phyloP scores from a whole-genome alignment of 352 stramenopile species.

The Phytophthora constricta region DNA sequence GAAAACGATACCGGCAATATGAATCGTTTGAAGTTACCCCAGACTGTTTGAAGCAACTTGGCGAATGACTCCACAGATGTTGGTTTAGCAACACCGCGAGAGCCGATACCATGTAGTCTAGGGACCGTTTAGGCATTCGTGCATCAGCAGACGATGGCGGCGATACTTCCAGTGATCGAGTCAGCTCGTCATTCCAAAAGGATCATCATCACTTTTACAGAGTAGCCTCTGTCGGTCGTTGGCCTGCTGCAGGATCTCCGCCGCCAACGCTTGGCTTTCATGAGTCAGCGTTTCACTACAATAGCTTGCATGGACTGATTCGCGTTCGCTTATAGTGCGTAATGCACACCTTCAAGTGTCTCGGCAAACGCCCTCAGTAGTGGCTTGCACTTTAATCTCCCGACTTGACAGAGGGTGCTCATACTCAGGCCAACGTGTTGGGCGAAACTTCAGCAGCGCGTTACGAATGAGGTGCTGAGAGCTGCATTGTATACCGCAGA shows the following conservation, averaged over 20 bases:
- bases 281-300: not conserved
- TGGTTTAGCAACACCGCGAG: not conserved
- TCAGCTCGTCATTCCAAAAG: conserved; percentile 5
- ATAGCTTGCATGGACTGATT: not conserved
- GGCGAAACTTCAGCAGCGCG: not conserved
- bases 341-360: not conserved
- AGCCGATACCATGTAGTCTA: conserved; percentile 3
- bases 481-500: not conserved
- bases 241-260: not conserved
- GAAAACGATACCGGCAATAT: not conserved
- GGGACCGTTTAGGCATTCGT: not conserved
- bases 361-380: not conserved
- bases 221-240: not conserved
- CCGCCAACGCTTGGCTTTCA: not conserved
- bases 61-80: not conserved
- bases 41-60: conserved; percentile 1
- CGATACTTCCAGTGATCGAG: conserved; percentile 1
- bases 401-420: not conserved
- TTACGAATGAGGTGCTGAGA: conserved; percentile 2
- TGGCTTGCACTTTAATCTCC: not conserved
- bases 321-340: not conserved
- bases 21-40: not conserved
- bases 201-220: conserved; percentile 4
- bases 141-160: not conserved
- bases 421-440: not conserved